Percentiles rank a stretch among this genome's conserved stretches.
phyloP scores from a whole-genome alignment of 805 yeast genomes.

The Priceomyces fermenticarens region DNA sequence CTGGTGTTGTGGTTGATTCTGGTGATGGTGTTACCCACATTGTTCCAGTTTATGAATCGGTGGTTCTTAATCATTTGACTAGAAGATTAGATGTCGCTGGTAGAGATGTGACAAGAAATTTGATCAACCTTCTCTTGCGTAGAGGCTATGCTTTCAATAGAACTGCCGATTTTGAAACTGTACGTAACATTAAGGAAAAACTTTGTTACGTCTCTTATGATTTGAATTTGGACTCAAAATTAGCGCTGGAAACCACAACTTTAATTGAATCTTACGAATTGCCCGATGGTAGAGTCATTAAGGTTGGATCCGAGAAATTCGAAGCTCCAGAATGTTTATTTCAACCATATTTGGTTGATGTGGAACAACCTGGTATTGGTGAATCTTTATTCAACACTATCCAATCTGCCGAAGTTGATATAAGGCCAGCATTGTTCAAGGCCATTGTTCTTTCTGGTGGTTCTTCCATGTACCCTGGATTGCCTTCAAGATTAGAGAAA shows the following conservation, averaged over 20 bases:
- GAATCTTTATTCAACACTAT: slow-evolving; percentile 88
- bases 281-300: slow-evolving; percentile 94
- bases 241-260: slow-evolving; percentile 93
- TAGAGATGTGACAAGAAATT: slow-evolving; percentile 94
- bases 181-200: slow-evolving; percentile 95
- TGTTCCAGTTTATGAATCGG: slow-evolving; percentile 96
- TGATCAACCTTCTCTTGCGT: slow-evolving; percentile 85
- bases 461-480: slow-evolving; percentile 97
- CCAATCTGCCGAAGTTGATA: slow-evolving; percentile 92
- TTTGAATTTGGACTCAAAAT: slow-evolving; percentile 79
- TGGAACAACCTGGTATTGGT: slow-evolving; percentile 96
- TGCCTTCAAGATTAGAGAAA: slow-evolving; percentile 92
- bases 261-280: slow-evolving; percentile 87
- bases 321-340: slow-evolving; percentile 96
- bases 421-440: slow-evolving; percentile 81
- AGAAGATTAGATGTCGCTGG: slow-evolving; percentile 96
- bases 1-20: slow-evolving; percentile 97
- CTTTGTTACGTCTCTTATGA: slow-evolving; percentile 94
- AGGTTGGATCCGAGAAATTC: slow-evolving; percentile 92
- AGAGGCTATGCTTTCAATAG: slow-evolving; percentile 98
- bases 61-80: slow-evolving; percentile 91
- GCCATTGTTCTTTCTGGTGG: slow-evolving; percentile 97
- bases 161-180: slow-evolving; percentile 98
- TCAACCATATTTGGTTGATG: slow-evolving; percentile 93
- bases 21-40: slow-evolving; percentile 99